Base-by-base conservation (phyloP, 768 basidiomycete species). In the Lentinula sp. region DNA sequence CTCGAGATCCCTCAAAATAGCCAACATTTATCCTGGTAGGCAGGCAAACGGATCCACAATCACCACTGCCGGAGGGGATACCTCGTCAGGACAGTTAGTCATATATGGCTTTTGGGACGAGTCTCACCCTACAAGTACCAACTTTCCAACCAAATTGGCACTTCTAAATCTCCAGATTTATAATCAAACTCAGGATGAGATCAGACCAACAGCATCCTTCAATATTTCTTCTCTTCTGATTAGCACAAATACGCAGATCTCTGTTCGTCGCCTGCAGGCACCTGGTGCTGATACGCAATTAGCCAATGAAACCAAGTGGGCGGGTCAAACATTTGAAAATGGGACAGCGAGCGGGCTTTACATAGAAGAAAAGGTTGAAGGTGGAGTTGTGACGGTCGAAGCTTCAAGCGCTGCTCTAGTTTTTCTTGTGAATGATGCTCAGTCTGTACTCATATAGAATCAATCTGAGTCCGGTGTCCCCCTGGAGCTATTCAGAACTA, bases 71-170 rank as follows among this genome's bases (percentile, higher is more conserved):
- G 72, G 77, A 4, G 81, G 81, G 0, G 81, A 83, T 61, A 62
- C 65, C 20, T 79, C 79, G 4, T 69, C 73, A 10, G 80, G 81
- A n/a, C 78, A 82, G 61, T 68, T 82, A 8, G 79, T 82, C 13
- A 76, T 74, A 0, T 84, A 83, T 61, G 82, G 79, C 6, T 79
- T 83, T 63, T 83, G 82, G 81, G 77, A 77, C 48, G 68, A 68
- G 35, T 61, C 61, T 7, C 54, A 53, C 28, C 61, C 72, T 9
- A 65, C 66, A 15, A 66, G 68, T 1, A 64, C 68, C n/a, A 56
- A 66, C 6, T 77, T 74, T 60, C 80, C 81, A 0, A 64, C 72
- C 16, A 83, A 82, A 66, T 66, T 83, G 5, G 81, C 77, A 0
- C 71, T 83, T 5, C 68, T 83, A 20, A 83, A 83, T 59, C 66